Evolutionary conservation across 306 rosid genomes (phyloP).

Genomic region (Hippophae rhamnoides): DNA sequence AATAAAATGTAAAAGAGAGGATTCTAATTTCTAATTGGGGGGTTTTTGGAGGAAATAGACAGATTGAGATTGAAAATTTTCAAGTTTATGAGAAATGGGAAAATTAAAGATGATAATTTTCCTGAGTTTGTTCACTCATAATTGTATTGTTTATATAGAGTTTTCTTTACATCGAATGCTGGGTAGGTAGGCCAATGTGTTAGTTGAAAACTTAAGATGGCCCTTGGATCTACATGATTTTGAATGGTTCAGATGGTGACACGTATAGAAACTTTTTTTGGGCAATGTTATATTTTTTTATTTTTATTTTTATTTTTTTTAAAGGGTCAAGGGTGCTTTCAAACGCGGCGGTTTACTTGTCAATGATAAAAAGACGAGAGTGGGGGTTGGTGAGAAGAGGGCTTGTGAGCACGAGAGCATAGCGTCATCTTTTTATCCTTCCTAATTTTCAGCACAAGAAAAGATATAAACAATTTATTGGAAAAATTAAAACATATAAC

Average conservation of each 20-base stretch:
- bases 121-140: conserved; percentile 27
- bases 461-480: no score
- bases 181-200: conserved; percentile 71
- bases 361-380: conserved; percentile 4
- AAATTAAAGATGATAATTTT: conserved; percentile 11
- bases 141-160: conserved; percentile 24
- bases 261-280: conserved; percentile 22
- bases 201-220: conserved; percentile 49
- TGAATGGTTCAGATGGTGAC: conserved; percentile 21
- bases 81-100: not conserved
- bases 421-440: conserved; percentile 10
- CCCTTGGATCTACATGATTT: conserved; percentile 37
- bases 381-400: conserved; percentile 21
- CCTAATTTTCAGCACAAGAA: no score
- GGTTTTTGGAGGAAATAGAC: not conserved
- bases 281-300: not conserved
- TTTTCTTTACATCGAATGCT: conserved; percentile 23
- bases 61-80: no score
- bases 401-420: conserved; percentile 20
- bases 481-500: no score
- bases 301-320: not conserved
- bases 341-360: conserved; percentile 19
- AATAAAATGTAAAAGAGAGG: not conserved
- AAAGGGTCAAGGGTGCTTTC: not conserved
- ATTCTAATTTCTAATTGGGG: not conserved